Evolutionary conservation across 2,329 filamentous ascomycete species (phyloP).

Genomic region (Aureobasidium leucospermi): DNA sequence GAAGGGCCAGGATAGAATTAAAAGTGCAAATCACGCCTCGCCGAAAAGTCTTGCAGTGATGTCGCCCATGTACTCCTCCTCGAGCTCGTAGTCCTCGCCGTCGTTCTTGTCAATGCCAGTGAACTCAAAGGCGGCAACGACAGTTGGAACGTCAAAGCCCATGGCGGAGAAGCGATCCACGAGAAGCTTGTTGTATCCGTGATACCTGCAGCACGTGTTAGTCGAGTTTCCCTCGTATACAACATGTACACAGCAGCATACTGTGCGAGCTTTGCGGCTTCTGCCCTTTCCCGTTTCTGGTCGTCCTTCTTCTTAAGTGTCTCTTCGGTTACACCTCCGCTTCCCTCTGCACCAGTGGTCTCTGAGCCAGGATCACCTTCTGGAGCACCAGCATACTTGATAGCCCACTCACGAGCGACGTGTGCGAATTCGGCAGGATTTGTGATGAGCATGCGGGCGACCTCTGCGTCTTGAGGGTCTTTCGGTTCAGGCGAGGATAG

Average conservation of each 20-base stretch:
- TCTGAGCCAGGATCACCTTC: slow-evolving; percentile 45
- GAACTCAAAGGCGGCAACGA: slow-evolving; percentile 75
- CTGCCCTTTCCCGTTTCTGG: slow-evolving; percentile 49
- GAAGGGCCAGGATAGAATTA: neutral
- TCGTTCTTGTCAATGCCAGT: slow-evolving; percentile 73
- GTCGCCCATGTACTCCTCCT: slow-evolving; percentile 84
- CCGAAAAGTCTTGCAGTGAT: slow-evolving; percentile 79
- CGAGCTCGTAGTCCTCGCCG: slow-evolving; percentile 76
- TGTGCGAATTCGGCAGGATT: slow-evolving; percentile 71
- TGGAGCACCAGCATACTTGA: slow-evolving; percentile 73
- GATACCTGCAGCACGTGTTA: slow-evolving; percentile 51
- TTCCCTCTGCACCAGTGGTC: slow-evolving; percentile 22
- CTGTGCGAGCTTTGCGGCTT: slow-evolving; percentile 48
- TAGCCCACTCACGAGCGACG: slow-evolving; percentile 84
- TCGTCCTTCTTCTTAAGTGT: slow-evolving; percentile 48
- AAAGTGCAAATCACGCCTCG: slow-evolving; percentile 39
- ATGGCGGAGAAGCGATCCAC: slow-evolving; percentile 80
- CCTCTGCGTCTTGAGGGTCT: slow-evolving; percentile 93
- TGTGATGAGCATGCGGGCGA: slow-evolving; percentile 80
- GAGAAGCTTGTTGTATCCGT: slow-evolving; percentile 77
- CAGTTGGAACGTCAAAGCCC: slow-evolving; percentile 83
- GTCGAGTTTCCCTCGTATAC: neutral
- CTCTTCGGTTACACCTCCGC: slow-evolving; percentile 45
- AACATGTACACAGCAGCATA: slow-evolving; percentile 34
- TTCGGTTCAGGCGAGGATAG: slow-evolving; percentile 91